Percentiles rank a stretch among this genome's conserved stretches.
These are phyloP conservation scores for Neurospora discreta DNA, from an alignment of 495 filamentous ascomycete genomes.

Conservation along the genomic window DNA sequence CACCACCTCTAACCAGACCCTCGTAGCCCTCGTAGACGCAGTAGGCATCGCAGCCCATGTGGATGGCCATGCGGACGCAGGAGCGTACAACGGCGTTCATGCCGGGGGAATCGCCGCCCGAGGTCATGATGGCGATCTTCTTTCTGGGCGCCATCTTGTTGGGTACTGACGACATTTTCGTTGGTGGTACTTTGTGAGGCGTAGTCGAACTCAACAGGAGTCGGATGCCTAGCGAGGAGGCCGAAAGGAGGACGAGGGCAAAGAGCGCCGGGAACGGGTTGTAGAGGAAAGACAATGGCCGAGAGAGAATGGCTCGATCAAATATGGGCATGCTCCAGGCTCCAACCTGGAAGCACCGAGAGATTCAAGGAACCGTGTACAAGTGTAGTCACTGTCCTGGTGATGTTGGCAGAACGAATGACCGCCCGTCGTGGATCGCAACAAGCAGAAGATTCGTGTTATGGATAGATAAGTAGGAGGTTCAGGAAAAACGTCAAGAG, in stretches of 20 bases:
- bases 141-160: conserved; percentile 44
- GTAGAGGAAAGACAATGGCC: conserved; percentile 14
- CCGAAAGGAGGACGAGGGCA: conserved; percentile 12
- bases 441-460: background rate
- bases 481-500: background rate
- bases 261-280: conserved; percentile 16
- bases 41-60: conserved; percentile 76
- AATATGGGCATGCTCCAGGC: conserved; percentile 19
- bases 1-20: conserved; percentile 80
- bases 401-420: background rate
- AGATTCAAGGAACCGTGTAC: background rate
- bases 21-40: conserved; percentile 94
- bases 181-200: background rate
- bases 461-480: background rate
- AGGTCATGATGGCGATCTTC: conserved; percentile 91
- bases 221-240: conserved; percentile 7
- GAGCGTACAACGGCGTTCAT: conserved; percentile 96
- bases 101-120: conserved; percentile 91
- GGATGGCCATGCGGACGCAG: conserved; percentile 85
- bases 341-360: conserved; percentile 7
- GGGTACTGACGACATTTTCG: background rate
- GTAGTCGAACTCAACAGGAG: conserved; percentile 5
- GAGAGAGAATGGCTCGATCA: conserved; percentile 8
- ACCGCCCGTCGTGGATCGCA: background rate
- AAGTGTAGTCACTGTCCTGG: background rate